Percentiles rank a stretch among this genome's conserved stretches.
Conservation (phyloP, 805 yeast genomes). For the Suhomyces faveliae region DNA sequence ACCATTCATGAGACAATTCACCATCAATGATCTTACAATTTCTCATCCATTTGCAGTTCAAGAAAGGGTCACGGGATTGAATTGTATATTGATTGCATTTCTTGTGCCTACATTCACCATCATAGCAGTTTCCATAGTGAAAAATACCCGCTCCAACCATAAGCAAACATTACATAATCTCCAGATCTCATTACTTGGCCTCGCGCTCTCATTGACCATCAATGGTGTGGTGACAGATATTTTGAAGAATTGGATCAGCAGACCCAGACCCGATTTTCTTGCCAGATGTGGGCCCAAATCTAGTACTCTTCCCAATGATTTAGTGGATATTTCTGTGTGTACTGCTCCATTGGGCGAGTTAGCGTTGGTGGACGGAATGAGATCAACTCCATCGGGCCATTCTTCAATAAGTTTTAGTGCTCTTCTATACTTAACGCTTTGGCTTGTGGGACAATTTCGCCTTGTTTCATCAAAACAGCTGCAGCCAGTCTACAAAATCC, state of each 20-base stretch:
- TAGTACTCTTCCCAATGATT: constrained; percentile 22
- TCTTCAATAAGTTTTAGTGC: constrained; percentile 37
- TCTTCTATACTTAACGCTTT: constrained; percentile 29
- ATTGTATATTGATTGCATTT: constrained; percentile 29
- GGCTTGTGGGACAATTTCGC: constrained; percentile 32
- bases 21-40: constrained; percentile 29
- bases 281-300: constrained; percentile 31
- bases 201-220: constrained; percentile 25
- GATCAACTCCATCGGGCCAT: constrained; percentile 43
- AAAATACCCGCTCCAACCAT: constrained; percentile 32
- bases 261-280: constrained; percentile 37
- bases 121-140: constrained; percentile 10
- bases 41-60: constrained; percentile 35
- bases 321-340: constrained; percentile 33
- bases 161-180: constrained; percentile 20
- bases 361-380: constrained; percentile 35
- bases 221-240: constrained; percentile 37
- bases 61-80: constrained; percentile 33
- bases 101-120: constrained; percentile 25
- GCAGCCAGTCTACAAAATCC: constrained; percentile 19
- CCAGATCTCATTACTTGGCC: constrained; percentile 32
- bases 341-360: constrained; percentile 30
- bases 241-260: constrained; percentile 32
- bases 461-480: constrained; percentile 9
- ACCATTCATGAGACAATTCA: constrained; percentile 38